Conservation (phyloP, 768 basidiomycete species). For the Leccinum pellstonianum region DNA sequence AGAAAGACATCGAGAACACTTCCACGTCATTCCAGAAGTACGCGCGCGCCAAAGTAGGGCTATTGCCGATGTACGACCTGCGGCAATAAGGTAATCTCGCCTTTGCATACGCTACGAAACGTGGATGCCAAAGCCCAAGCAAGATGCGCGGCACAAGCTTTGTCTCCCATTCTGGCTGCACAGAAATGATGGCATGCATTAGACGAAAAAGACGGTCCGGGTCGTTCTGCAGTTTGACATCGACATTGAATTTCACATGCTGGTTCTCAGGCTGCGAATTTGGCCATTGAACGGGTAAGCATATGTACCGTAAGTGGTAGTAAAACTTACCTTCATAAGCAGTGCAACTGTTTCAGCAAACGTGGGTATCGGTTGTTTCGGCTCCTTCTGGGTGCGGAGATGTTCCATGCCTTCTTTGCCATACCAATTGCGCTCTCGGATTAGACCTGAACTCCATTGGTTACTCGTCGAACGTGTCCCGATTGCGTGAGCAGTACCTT, state of each 20-base stretch:
- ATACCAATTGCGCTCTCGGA: slow-evolving; percentile 70
- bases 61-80: slow-evolving; percentile 81
- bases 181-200: slow-evolving; percentile 67
- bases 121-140: slow-evolving; percentile 88
- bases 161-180: slow-evolving; percentile 70
- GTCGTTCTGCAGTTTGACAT: slow-evolving; percentile 92
- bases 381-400: slow-evolving; percentile 74
- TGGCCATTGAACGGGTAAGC: slow-evolving; percentile 2
- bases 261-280: slow-evolving; percentile 62
- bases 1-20: slow-evolving; percentile 84
- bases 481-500: slow-evolving; percentile 40
- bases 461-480: slow-evolving; percentile 29
- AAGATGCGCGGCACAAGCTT: slow-evolving; percentile 76
- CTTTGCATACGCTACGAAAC: slow-evolving; percentile 78
- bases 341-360: slow-evolving; percentile 80
- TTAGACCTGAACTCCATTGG: slow-evolving; percentile 47
- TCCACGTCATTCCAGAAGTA: slow-evolving; percentile 91
- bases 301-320: slow-evolving; percentile 7
- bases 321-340: slow-evolving; percentile 65
- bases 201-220: slow-evolving; percentile 80
- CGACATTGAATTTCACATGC: slow-evolving; percentile 80
- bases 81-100: slow-evolving; percentile 76
- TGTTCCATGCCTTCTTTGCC: slow-evolving; percentile 73
- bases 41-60: slow-evolving; percentile 66
- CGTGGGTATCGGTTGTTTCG: slow-evolving; percentile 85